Evolutionary conservation across 371 early-diverging fungal species (phyloP), one percentile per base, ranked within the genome.

Genomic region (Mucor sp.): DNA sequence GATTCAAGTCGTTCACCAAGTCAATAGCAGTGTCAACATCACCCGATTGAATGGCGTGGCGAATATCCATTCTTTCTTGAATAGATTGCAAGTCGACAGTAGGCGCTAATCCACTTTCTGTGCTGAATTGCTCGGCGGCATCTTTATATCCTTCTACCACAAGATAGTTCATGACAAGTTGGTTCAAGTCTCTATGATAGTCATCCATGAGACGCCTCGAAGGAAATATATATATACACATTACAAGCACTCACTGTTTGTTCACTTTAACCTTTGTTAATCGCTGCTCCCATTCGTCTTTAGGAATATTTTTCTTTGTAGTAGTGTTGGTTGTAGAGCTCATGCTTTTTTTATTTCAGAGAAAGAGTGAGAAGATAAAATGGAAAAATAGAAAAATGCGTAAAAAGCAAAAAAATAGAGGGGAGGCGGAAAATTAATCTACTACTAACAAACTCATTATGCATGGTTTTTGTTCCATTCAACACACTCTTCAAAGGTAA

Each of bases 121-220:
- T 74, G 66, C 91, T 90, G 70, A 99, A 97, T 75, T 93, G 94
- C 76, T 97, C 95, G 5, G 97, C 98, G 0, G 98, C 99, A 76
- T 97, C 97, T 77, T 95, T 97, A 86, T 95, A 98, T 0, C 99
- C 99, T 76, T 99, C 99, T 60, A 99, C 95, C 17, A 97, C 91
- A 30, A 99, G 81, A 69, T 99, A 99, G 82, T 99, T 96, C 98
- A 99, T 97, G 27, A 99, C 90, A 32, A 99, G 87, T 73, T 91
- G 92, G 87, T 98, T 97, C 58, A 99, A 77, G 71, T 94, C 94
- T 55, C 93, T 94, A 37, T 14, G 6, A 17, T 0, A 35, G 17
- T 17, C 41, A 41, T 17, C 4, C 6, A 17, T 41, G 41, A 41
- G 41, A 35, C 7, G n/a, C 1, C 41, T 17, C 17, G 9, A 41